A percentile compares a stretch with the other conserved stretches of the same genome.
Evolutionary conservation across 495 filamentous ascomycete species (phyloP).

Genomic region (Xylaria scruposa): DNA sequence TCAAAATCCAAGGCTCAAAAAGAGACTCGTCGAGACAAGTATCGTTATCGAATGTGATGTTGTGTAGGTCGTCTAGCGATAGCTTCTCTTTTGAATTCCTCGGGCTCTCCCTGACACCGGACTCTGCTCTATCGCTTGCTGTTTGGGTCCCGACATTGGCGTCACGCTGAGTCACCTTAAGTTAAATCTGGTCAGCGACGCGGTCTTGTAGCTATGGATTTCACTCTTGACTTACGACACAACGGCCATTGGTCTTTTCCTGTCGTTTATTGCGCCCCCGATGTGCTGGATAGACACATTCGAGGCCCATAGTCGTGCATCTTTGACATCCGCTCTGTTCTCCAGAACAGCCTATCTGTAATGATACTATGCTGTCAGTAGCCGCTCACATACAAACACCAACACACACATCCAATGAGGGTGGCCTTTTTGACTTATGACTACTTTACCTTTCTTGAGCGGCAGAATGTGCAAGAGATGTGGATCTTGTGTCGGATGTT

Average conservation of each 20-base stretch:
- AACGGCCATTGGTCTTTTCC: neutral
- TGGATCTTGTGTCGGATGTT: constrained; percentile 1
- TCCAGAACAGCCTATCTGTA: constrained; percentile 8
- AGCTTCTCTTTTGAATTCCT: neutral
- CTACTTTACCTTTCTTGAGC: neutral
- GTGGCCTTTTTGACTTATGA: neutral
- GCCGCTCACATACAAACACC: neutral
- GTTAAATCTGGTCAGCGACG: neutral
- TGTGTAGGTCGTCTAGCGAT: neutral
- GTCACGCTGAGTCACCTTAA: neutral
- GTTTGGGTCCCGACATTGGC: neutral
- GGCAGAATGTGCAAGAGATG: constrained; percentile 8
- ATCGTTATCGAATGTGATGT: constrained; percentile 2
- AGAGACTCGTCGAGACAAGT: constrained; percentile 1
- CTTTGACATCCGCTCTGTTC: neutral
- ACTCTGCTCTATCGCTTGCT: neutral
- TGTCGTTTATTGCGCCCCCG: neutral
- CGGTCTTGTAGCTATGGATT: neutral
- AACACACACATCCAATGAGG: neutral
- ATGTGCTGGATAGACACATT: constrained; percentile 2
- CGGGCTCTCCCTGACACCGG: neutral
- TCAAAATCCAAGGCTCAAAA: neutral
- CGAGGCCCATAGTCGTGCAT: constrained; percentile 2
- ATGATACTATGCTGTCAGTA: neutral
- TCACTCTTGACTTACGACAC: neutral